Evolutionary conservation across 2,329 filamentous ascomycete species (phyloP), one percentile per base, ranked within the genome.

Genomic region (Calonectria honghensis): DNA sequence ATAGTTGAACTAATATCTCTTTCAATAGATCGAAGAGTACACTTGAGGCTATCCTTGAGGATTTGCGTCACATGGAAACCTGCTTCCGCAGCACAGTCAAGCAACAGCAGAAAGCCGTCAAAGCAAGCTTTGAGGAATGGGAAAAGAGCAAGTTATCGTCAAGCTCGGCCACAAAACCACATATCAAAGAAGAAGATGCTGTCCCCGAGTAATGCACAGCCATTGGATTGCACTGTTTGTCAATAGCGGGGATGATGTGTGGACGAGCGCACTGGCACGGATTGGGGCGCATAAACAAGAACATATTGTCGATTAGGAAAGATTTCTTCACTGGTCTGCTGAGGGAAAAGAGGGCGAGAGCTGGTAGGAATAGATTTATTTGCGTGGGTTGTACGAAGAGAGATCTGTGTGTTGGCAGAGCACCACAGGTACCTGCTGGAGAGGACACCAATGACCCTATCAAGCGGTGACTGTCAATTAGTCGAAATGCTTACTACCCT

Each of bases 41-140:
- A 41, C 4, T 63, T 10, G 57, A 63, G 14, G 35, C 57, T 4
- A 45, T 63, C 57, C 37, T 63, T 35, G 57, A 63, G 57, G 57
- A 63, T 16, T 63, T 63, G 57, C 57, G 57, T 29, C 57, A 18
- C n/a, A 29, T 63, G 57, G 57, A 63, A 29, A 63, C 2, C 37
- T 24, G 37, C 4, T 63, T 63, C 13, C 57, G 57, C 24, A 63
- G 14, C 35, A 63, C 57, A 13, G 57, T 63, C 35, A 41, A 63
- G 14, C 57, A 63, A 4, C 57, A 63, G 27, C 57, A 63, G 37
- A 63, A 63, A 63, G 57, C 57, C 4, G 57, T 63, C 1, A 63
- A 63, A 41, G 57, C 57, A 1, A 63, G 57, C 14, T 63, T 63
- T 63, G 57, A 41, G 9, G 35, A 63, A 37, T 63, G 57, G 57